Base-by-base conservation (phyloP, 805 yeast genomes). In the Candida gorgasii region DNA sequence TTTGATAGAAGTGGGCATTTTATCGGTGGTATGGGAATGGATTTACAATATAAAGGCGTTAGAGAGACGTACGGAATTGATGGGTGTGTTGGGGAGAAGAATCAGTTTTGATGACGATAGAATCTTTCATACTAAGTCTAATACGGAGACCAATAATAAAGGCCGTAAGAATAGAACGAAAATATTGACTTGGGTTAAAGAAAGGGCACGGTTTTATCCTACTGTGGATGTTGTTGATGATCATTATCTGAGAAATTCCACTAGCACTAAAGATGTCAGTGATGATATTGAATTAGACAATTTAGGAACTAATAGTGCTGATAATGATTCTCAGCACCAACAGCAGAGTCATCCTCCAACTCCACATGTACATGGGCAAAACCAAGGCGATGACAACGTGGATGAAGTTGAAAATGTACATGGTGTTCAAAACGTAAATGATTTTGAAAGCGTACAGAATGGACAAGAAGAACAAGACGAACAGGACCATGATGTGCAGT, bases 11-110 rank as follows among this genome's bases (percentile, higher is more conserved):
- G 67, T 80, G 12, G 67, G 79, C 26, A 60, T 79, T 3, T 62
- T 75, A 13, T 76, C 82, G 1, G 66, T 78, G 17, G 69, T 80
- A 1, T 82, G 86, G 84, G 88, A 83, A 59, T 80, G 88, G 84
- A 59, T 80, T 8, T 76, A 68, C 51, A 73, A 79, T 33, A 78
- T 81, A 31, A 73, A 76, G 47, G 53, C 67, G 13, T 54, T 76
- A 32, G 83, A 79, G 47, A 67, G 72, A 46, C 59, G 70, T 23
- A 58, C 65, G 20, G 88, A 83, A 47, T 63, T 73, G 37, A 64
- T 66, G 48, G 84, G 84, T 0, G 77, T 84, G 8, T 69, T 84
- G 35, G 90, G 90, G 0, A 68, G 89, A 46, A 69, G 77, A 46
- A 60, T 71, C 39, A 73, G 81, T 23, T 62, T 68, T 37, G 80